Percentiles rank a stretch among this genome's conserved stretches.
These are phyloP conservation scores for Schoenoplectus tabernaemontani DNA, from an alignment of 202 grass and related monocot genomes.

Conservation along the genomic window DNA sequence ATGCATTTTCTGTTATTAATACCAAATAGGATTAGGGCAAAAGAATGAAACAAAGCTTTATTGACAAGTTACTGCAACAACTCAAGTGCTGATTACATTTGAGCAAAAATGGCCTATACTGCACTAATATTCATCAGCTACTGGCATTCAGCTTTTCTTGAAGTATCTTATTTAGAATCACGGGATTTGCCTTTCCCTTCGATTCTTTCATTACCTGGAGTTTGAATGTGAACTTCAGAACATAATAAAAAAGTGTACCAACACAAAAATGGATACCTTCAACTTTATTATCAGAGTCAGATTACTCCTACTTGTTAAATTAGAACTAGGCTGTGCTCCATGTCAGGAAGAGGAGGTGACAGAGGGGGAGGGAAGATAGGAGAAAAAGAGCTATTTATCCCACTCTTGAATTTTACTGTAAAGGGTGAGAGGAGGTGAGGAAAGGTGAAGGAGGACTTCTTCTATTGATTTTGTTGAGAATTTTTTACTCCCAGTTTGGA, in stretches of 20 bases:
- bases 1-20: background rate
- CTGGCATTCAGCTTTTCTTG: constrained; percentile 53
- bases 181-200: constrained; percentile 88
- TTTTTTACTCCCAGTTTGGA: too few relatives aligned
- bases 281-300: background rate
- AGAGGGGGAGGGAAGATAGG: too few relatives aligned
- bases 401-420: too few relatives aligned
- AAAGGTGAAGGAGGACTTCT: too few relatives aligned
- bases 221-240: background rate
- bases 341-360: too few relatives aligned
- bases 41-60: constrained; percentile 13
- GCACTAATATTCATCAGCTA: constrained; percentile 6
- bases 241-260: background rate
- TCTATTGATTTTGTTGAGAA: too few relatives aligned
- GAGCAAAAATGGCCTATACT: background rate
- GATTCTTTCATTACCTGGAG: constrained; percentile 94
- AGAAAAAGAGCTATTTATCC: too few relatives aligned
- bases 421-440: too few relatives aligned
- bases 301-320: background rate
- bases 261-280: background rate
- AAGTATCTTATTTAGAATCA: constrained; percentile 80
- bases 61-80: background rate
- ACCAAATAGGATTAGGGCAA: background rate
- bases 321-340: too few relatives aligned
- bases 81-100: background rate